Evolutionary conservation across 768 basidiomycete species (phyloP).

Genomic region (Sarcodon aspratus): DNA sequence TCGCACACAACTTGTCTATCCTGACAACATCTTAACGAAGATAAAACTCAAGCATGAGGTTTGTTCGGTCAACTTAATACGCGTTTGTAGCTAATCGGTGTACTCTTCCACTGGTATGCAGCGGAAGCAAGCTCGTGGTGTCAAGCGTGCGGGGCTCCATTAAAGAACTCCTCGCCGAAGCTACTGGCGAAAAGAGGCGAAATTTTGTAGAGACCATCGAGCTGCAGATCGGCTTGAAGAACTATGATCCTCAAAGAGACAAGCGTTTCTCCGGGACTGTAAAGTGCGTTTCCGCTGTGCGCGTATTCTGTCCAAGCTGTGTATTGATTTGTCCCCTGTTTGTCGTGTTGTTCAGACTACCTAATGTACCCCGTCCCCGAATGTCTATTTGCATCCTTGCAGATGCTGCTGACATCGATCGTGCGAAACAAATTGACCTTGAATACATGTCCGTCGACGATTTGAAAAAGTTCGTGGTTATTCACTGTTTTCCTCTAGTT

Average conservation of each 20-base stretch:
- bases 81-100: neutral
- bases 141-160: slow-evolving; percentile 99
- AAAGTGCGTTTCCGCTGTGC: slow-evolving; percentile 50
- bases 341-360: slow-evolving; percentile 51
- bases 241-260: slow-evolving; percentile 99
- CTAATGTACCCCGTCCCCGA: slow-evolving; percentile 94
- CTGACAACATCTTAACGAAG: no score
- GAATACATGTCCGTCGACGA: slow-evolving; percentile 99
- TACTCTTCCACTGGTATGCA: neutral
- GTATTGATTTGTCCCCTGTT: neutral
- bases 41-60: slow-evolving; percentile 11
- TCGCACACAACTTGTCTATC: no score
- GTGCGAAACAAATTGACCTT: slow-evolving; percentile 94
- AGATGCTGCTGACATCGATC: slow-evolving; percentile 97
- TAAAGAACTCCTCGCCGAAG: slow-evolving; percentile 77
- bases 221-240: slow-evolving; percentile 94
- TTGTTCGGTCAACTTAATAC: neutral
- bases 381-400: slow-evolving; percentile 99
- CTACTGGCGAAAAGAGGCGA: slow-evolving; percentile 81
- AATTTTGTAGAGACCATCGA: slow-evolving; percentile 96
- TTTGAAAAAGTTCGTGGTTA: slow-evolving; percentile 77
- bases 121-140: slow-evolving; percentile 83
- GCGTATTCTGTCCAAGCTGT: neutral
- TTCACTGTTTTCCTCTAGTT: neutral
- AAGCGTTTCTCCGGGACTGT: slow-evolving; percentile 99